Evolutionary conservation across 2,329 filamentous ascomycete species (phyloP), one percentile per base, ranked within the genome.

Genomic region (Magnaporthiopsis incrustans): DNA sequence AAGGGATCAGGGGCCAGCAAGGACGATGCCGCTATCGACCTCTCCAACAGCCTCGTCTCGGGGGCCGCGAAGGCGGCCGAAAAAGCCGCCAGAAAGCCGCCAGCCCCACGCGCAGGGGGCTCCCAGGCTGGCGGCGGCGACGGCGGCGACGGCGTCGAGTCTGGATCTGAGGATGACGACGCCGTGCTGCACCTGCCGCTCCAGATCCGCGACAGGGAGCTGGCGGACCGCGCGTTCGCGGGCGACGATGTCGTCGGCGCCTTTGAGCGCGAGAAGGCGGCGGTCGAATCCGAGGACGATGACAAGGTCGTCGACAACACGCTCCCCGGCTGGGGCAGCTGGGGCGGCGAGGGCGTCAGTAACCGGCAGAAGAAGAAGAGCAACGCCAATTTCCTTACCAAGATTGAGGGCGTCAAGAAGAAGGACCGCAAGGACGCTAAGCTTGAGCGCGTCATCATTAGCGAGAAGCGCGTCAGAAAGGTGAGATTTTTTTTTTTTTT

Each of bases 301-400:
- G 90, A 96, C 72, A 89, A 95, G 76, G 79, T 91, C 64, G 78
- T 92, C 35, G 92, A 94, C 73, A 89, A 89, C 68, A 90, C 90
- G n/a, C 82, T 99, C 7, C 92, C 92, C 0, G 95, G 95, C 59
- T 99, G 95, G 95, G 95, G 95, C 68, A 88, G 83, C 71, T 97
- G 95, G 95, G 85, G 90, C 6, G 95, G 95, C 67, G 87, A 90
- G 22, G 94, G 93, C 25, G 81, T 97, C 67, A 89, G 86, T 74
- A 88, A 86, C 69, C 78, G 83, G 69, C 87, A 89, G 71, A 79
- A 82, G 30, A 62, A 63, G 64, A 38, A 53, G 8, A 33, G 35
- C 56, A 63, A 33, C 70, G 83, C 81, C 64, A 82, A 85, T 25
- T 86, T 88, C 71, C 76, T 91, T 63, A 86, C 80, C 38, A 89